Conservation (phyloP, 768 basidiomycete genomes). For the Candolleomyces aberdarensis region DNA sequence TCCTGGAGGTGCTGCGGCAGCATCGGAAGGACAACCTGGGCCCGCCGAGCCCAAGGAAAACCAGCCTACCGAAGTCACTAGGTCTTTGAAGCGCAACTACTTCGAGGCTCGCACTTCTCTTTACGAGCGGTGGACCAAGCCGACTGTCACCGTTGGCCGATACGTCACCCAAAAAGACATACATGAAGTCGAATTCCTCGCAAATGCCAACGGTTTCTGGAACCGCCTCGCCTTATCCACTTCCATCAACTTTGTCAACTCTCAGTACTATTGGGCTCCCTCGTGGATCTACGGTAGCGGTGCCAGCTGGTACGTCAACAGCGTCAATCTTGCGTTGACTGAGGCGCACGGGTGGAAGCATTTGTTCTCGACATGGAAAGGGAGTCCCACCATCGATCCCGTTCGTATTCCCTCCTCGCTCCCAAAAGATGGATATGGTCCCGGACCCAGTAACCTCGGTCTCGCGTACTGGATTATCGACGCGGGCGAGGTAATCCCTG, state of each 20-base stretch:
- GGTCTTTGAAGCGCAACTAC: background rate
- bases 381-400: background rate
- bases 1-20: background rate
- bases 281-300: constrained; percentile 5
- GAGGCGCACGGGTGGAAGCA: constrained; percentile 7
- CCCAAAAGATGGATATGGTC: background rate
- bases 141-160: background rate
- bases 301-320: constrained; percentile 8
- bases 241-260: constrained; percentile 1
- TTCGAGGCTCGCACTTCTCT: constrained; percentile 1
- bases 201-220: constrained; percentile 5
- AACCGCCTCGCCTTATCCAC: background rate
- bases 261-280: constrained; percentile 7
- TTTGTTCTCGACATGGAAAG: constrained; percentile 1
- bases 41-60: background rate
- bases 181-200: background rate
- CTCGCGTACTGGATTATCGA: constrained; percentile 10
- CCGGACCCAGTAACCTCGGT: background rate
- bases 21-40: background rate
- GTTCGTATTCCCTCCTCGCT: background rate
- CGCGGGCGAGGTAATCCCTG: constrained; percentile 7
- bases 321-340: constrained; percentile 2
- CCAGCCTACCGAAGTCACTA: background rate
- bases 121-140: background rate
- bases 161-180: constrained; percentile 8